These are phyloP conservation scores for Botrytis squamosa DNA, from an alignment of 2,329 filamentous ascomycete species.

Conservation along the genomic window DNA sequence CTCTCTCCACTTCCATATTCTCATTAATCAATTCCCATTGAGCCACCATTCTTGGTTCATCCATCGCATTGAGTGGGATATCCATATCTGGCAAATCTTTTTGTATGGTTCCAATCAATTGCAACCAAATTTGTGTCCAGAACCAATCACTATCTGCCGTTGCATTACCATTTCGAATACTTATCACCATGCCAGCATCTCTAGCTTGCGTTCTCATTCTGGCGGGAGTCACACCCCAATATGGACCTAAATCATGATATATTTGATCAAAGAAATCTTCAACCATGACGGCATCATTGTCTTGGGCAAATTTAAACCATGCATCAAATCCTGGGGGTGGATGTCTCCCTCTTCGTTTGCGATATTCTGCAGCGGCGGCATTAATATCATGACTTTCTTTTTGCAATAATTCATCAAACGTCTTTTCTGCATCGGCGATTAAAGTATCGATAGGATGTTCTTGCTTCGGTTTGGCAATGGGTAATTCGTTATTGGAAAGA, in stretches of 20 bases:
- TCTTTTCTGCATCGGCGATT: constrained; percentile 43
- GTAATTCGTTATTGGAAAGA: neutral
- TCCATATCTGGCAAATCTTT: constrained; percentile 61
- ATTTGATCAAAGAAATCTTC: constrained; percentile 61
- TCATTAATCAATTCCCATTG: constrained; percentile 55
- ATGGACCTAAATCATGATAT: constrained; percentile 50
- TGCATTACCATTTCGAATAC: constrained; percentile 53
- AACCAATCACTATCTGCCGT: constrained; percentile 46
- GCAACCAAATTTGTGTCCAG: constrained; percentile 44
- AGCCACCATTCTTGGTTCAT: constrained; percentile 61
- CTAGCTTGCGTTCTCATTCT: constrained; percentile 50
- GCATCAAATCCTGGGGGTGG: constrained; percentile 62
- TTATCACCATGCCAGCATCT: constrained; percentile 62
- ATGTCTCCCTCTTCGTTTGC: constrained; percentile 55
- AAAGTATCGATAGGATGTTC: constrained; percentile 48
- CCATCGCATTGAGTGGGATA: constrained; percentile 64
- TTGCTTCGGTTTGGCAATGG: neutral
- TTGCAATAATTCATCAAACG: constrained; percentile 43
- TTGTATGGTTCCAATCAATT: constrained; percentile 45
- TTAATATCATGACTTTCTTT: constrained; percentile 46
- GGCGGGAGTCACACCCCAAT: constrained; percentile 48
- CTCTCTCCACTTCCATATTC: constrained; percentile 50
- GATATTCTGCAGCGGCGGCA: constrained; percentile 52
- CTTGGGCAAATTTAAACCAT: constrained; percentile 56
- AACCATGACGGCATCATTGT: constrained; percentile 53